Evolutionary conservation across 768 basidiomycete species (phyloP).

Genomic region (Russula olivacea): DNA sequence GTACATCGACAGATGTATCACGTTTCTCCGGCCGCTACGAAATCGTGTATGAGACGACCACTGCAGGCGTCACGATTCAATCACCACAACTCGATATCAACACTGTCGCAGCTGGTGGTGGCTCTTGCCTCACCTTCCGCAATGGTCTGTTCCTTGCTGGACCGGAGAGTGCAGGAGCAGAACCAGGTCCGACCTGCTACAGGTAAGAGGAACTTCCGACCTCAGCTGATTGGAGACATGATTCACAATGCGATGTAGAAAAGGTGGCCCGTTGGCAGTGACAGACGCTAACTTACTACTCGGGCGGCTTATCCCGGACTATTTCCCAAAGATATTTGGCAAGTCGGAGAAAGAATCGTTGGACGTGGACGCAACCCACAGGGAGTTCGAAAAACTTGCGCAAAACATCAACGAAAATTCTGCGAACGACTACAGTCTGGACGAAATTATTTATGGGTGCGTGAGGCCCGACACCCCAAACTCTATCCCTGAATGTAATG

Average conservation of each 20-base stretch:
- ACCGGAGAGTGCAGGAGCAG: slow-evolving; percentile 88
- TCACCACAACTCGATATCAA: slow-evolving; percentile 94
- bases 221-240: not conserved
- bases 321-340: slow-evolving; percentile 95
- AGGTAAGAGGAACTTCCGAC: slow-evolving; percentile 41
- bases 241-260: slow-evolving; percentile 40
- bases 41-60: slow-evolving; percentile 91
- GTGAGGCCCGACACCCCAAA: slow-evolving; percentile 24
- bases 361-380: slow-evolving; percentile 63
- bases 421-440: slow-evolving; percentile 52
- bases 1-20: slow-evolving; percentile 93
- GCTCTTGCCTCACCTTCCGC: slow-evolving; percentile 80
- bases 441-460: slow-evolving; percentile 87
- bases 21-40: slow-evolving; percentile 89
- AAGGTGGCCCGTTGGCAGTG: slow-evolving; percentile 86
- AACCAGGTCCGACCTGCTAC: slow-evolving; percentile 92
- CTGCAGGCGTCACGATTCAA: slow-evolving; percentile 89
- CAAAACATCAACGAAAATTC: slow-evolving; percentile 57
- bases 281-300: slow-evolving; percentile 91
- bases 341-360: slow-evolving; percentile 80
- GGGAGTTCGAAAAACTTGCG: slow-evolving; percentile 62
- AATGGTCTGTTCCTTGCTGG: slow-evolving; percentile 90
- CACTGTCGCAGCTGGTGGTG: slow-evolving; percentile 93
- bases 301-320: slow-evolving; percentile 81
- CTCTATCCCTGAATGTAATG: not conserved